Evolutionary conservation across 2,329 filamentous ascomycete genomes (phyloP).

Genomic region (Trichoderma guizhouense): DNA sequence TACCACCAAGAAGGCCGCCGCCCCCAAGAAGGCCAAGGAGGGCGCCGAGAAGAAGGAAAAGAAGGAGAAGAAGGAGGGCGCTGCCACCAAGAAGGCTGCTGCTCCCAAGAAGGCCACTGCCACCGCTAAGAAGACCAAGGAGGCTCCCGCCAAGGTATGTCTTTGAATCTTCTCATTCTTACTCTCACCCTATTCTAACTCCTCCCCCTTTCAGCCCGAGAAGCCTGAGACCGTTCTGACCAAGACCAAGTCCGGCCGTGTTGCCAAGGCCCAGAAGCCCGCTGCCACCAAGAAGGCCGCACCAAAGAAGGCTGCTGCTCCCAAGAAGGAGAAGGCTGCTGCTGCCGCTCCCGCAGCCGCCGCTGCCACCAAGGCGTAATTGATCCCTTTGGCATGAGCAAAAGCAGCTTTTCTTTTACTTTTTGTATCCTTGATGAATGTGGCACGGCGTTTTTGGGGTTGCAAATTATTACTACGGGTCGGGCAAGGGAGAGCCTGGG

Average conservation of each 20-base stretch:
- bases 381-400: not conserved
- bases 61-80: constrained; percentile 45
- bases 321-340: constrained; percentile 41
- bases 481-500: constrained; percentile 20
- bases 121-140: constrained; percentile 34
- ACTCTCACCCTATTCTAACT: constrained; percentile 25
- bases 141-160: constrained; percentile 29
- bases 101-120: constrained; percentile 30
- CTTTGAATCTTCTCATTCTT: not conserved
- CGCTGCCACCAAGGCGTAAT: constrained; percentile 37
- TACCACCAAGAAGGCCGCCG: constrained; percentile 32
- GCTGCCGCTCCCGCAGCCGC: constrained; percentile 30
- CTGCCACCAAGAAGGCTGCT: constrained; percentile 43
- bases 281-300: constrained; percentile 48
- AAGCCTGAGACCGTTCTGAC: constrained; percentile 63
- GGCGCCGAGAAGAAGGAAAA: constrained; percentile 24
- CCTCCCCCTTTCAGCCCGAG: constrained; percentile 43
- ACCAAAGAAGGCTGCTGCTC: constrained; percentile 43
- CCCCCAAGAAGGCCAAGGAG: constrained; percentile 31
- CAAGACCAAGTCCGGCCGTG: constrained; percentile 84
- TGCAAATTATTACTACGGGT: constrained; percentile 22
- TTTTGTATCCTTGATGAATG: constrained; percentile 36
- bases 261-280: constrained; percentile 63
- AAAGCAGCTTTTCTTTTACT: constrained; percentile 13
- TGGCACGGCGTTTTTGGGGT: constrained; percentile 36